Percentiles rank a stretch among this genome's conserved stretches.
Conservation (phyloP, 108 stramenopile genomes). For the Bacterosira constricta region DNA sequence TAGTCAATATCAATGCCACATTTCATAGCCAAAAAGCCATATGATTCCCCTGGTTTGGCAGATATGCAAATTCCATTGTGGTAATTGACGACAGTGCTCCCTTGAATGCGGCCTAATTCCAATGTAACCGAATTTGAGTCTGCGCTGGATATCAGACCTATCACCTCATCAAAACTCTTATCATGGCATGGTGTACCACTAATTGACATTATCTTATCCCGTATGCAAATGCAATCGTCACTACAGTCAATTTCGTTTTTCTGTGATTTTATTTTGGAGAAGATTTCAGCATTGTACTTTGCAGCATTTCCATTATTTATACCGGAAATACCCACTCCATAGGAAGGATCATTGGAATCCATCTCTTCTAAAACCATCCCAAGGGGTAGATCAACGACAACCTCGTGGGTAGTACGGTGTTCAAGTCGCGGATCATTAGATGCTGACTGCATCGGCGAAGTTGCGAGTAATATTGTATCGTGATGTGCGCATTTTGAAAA, state of each 20-base stretch:
- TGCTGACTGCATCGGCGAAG: no score
- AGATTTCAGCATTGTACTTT: constrained; percentile 15
- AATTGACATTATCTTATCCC: constrained; percentile 35
- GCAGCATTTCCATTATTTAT: constrained; percentile 28
- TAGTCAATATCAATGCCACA: constrained; percentile 29
- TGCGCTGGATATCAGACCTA: constrained; percentile 6
- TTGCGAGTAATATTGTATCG: no score
- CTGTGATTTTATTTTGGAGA: constrained; percentile 12
- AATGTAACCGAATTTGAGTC: constrained; percentile 5
- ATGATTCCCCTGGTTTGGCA: constrained; percentile 36
- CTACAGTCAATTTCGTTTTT: background rate
- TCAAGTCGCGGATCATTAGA: constrained; percentile 21
- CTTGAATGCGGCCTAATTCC: constrained; percentile 29
- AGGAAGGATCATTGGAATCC: constrained; percentile 13
- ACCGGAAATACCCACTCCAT: constrained; percentile 26
- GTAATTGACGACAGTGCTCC: constrained; percentile 25
- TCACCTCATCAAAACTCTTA: constrained; percentile 33
- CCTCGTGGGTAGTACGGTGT: constrained; percentile 5
- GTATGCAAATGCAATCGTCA: constrained; percentile 38
- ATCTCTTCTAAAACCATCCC: constrained; percentile 31
- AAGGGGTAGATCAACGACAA: constrained; percentile 16
- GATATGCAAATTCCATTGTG: constrained; percentile 28
- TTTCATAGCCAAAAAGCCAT: constrained; percentile 39
- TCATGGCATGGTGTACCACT: constrained; percentile 30
- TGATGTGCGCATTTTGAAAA: no score